Base-by-base conservation (phyloP, 345 rosid genomes). In the Euphorbia tirucalli region DNA sequence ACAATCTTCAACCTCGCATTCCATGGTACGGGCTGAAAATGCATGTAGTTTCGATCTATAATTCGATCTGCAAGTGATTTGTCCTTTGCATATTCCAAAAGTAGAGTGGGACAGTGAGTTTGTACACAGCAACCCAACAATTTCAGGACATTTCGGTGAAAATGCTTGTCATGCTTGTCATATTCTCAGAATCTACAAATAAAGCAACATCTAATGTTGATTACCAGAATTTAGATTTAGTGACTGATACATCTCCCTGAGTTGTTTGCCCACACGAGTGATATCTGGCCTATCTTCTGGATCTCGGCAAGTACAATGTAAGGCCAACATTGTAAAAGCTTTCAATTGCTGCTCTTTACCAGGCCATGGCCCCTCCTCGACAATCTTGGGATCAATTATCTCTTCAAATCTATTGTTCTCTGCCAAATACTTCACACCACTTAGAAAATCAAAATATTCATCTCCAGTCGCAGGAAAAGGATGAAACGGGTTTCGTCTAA, bases 101-200 rank as follows among this genome's bases (percentile, higher is more conserved):
- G 61, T 6, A 74, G 59, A n/a, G 35, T 41, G 0, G 77, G 79
- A 16, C 15, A 11, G 18, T 41, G 9, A 30, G 71, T 68, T 39
- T 77, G 76, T 60, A 80, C 16, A 74, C 78, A 74, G 62, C 81
- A 77, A 19, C 81, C 81, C 25, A 81, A 15, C n/a, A 81, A 46
- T 70, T 74, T 70, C 4, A 77, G 37, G 50, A 71, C 65, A 63
- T 70, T 71, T 31, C 31, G 66, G 54, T 74, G 78, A 2, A 0
- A n/a, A n/a, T n/a, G n/a, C n/a, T n/a, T n/a, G n/a, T n/a, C n/a
- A n/a, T n/a, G n/a, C n/a, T n/a, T n/a, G n/a, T n/a, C n/a, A n/a
- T n/a, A n/a, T n/a, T n/a, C n/a, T n/a, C n/a, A n/a, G n/a, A n/a
- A n/a, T n/a, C n/a, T n/a, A n/a, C n/a, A n/a, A n/a, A n/a, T n/a